Evolutionary conservation across 2,329 filamentous ascomycete genomes (phyloP).

Genomic region (Neofusicoccum cordaticola): DNA sequence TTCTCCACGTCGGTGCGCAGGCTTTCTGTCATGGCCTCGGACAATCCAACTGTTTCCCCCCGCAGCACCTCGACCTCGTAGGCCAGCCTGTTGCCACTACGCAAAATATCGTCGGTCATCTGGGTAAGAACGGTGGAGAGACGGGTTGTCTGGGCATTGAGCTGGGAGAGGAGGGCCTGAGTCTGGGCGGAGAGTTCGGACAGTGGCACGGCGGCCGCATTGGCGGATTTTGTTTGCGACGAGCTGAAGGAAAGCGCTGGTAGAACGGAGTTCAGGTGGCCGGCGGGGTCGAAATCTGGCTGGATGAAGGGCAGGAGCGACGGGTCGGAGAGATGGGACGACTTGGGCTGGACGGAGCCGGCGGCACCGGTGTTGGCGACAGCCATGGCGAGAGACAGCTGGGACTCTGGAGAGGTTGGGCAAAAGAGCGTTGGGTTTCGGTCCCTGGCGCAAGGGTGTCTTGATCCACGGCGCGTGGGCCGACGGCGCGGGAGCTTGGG

Average conservation of each 20-base stretch:
- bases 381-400: not conserved
- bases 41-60: slow-evolving; percentile 80
- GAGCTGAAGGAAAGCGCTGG: slow-evolving; percentile 59
- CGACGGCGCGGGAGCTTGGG: too few relatives aligned
- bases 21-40: slow-evolving; percentile 71
- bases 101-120: slow-evolving; percentile 89
- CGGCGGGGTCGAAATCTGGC: slow-evolving; percentile 74
- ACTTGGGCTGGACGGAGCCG: slow-evolving; percentile 23
- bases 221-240: slow-evolving; percentile 35
- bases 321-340: slow-evolving; percentile 65
- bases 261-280: slow-evolving; percentile 78
- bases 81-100: slow-evolving; percentile 80
- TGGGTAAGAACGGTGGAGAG: slow-evolving; percentile 79
- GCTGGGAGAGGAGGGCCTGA: slow-evolving; percentile 78
- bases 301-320: slow-evolving; percentile 73
- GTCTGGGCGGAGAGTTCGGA: slow-evolving; percentile 77
- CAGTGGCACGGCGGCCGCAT: slow-evolving; percentile 56
- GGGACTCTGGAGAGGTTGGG: not conserved
- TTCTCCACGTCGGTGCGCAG: slow-evolving; percentile 69
- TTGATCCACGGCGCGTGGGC: too few relatives aligned
- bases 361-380: not conserved
- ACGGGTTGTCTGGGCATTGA: slow-evolving; percentile 83
- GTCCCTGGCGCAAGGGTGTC: too few relatives aligned
- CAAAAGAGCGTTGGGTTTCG: not conserved
- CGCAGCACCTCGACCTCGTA: slow-evolving; percentile 93